Conservation (phyloP, 2,329 filamentous ascomycete species). For the Ascochyta clinopodiicola region DNA sequence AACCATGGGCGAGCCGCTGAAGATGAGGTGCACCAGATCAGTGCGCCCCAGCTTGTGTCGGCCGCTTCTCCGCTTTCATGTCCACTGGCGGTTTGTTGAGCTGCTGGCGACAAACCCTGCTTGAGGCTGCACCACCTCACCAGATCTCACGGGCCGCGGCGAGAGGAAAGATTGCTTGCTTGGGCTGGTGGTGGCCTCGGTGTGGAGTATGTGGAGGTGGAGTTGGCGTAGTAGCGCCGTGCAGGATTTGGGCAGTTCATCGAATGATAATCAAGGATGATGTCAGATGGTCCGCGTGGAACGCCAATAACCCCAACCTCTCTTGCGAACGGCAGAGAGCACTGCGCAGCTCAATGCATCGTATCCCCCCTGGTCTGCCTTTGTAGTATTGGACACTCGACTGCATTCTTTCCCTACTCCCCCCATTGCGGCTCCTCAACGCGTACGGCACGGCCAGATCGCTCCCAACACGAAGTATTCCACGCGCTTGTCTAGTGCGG, state of each 20-base stretch:
- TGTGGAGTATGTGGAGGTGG: conserved; percentile 18
- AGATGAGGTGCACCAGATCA: neutral
- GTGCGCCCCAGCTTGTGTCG: conserved; percentile 13
- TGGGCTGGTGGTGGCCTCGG: conserved; percentile 10
- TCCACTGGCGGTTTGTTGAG: conserved; percentile 34
- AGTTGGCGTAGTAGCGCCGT: conserved; percentile 3
- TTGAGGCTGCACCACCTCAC: conserved; percentile 22
- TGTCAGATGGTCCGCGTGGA: conserved; percentile 10
- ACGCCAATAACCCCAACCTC: conserved; percentile 13
- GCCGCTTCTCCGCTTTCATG: conserved; percentile 31
- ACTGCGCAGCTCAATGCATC: conserved; percentile 15
- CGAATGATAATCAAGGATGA: conserved; percentile 10
- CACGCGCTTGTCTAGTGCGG: conserved; percentile 39
- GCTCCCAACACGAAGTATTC: conserved; percentile 28
- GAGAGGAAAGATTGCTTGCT: conserved; percentile 18
- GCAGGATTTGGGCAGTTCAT: conserved; percentile 9
- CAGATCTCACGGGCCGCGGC: conserved; percentile 11
- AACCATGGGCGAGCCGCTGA: conserved; percentile 5
- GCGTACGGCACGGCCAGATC: conserved; percentile 24
- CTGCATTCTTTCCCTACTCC: conserved; percentile 17
- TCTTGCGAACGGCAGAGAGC: conserved; percentile 7
- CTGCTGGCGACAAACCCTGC: conserved; percentile 31
- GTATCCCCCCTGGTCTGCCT: conserved; percentile 11
- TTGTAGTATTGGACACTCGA: conserved; percentile 4
- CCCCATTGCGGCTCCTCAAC: conserved; percentile 26